Conservation (phyloP, 1,284 basidiomycete species). For the Bjerkandera adusta region DNA sequence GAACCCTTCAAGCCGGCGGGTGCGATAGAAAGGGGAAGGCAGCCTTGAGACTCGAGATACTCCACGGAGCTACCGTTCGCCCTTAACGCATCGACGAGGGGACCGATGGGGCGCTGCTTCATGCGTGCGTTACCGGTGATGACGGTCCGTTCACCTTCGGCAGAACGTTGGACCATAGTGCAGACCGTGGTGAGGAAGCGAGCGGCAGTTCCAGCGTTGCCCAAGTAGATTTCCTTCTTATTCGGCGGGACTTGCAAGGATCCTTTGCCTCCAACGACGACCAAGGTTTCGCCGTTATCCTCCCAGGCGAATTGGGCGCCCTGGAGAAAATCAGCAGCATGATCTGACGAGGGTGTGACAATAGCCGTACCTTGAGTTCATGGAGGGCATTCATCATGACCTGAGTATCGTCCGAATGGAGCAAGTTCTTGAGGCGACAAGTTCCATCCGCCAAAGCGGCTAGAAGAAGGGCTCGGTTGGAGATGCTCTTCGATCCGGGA, state of each 20-base stretch:
- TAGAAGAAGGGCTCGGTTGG: slow-evolving; percentile 92
- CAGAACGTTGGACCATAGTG: slow-evolving; percentile 67
- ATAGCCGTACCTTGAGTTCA: slow-evolving; percentile 71
- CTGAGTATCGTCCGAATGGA: slow-evolving; percentile 98
- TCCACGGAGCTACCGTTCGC: slow-evolving; percentile 81
- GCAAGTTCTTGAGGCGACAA: slow-evolving; percentile 85
- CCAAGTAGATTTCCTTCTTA: slow-evolving; percentile 91
- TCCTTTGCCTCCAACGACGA: slow-evolving; percentile 88
- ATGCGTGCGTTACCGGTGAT: slow-evolving; percentile 98
- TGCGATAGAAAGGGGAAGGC: slow-evolving; percentile 86
- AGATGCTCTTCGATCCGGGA: slow-evolving; percentile 96
- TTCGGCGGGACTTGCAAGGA: slow-evolving; percentile 73
- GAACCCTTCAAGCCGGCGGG: slow-evolving; percentile 86
- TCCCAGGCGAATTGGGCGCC: slow-evolving; percentile 92
- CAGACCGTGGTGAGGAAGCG: slow-evolving; percentile 98
- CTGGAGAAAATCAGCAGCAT: slow-evolving; percentile 33
- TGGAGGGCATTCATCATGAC: slow-evolving; percentile 97
- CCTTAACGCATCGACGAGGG: slow-evolving; percentile 90
- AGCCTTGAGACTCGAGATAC: slow-evolving; percentile 81
- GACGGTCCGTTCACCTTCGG: slow-evolving; percentile 54
- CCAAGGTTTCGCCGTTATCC: slow-evolving; percentile 89
- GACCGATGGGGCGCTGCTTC: slow-evolving; percentile 96
- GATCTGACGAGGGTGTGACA: not conserved
- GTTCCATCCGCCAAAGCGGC: slow-evolving; percentile 91
- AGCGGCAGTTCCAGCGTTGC: slow-evolving; percentile 97